Base-by-base conservation (phyloP, 176 grass and related monocot genomes). In the Ensete ventricosum region DNA sequence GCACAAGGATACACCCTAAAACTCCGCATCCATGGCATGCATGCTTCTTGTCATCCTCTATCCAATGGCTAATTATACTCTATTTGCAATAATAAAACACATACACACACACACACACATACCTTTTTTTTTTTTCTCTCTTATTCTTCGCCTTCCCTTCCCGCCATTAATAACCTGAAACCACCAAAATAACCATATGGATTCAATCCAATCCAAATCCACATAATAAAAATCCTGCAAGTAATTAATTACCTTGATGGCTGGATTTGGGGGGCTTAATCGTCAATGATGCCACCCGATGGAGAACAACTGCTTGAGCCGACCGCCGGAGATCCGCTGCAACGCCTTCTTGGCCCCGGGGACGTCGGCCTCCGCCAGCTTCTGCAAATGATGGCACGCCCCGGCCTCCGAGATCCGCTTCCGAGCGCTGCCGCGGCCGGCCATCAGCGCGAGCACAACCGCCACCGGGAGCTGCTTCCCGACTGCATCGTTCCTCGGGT, bases 1-100 rank as follows among this genome's bases (percentile, higher is more conserved):
- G 88, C 83, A 83, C 65, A 73, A 76, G 88, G 92, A 96, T 79
- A 88, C 92, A 81, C 80, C 86, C 88, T 96, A 96, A 91, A 96
- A 96, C 84, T 83, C 88, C 19, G 86, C 92, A 91, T 89, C 92
- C 88, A 89, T 84, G 91, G 34, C 91, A 34, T 71, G 63, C 63
- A 26, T 64, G 9, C 9, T 50, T 91, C 84, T 76, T 75, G 19
- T 72, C 79, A 73, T 81, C 57, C 14, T 7, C 57, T 78, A 70
- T 79, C 60, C 69, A 79, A 88, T 75, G 74, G 76, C 54, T 59
- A 80, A 80, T 81, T 79, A 26, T 20, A 65, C 73, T 75, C 53
- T 54, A 59, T 75, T 16, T 71, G 68, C 34, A 71, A 51, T 52
- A 52, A n/a, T 50, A 9, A 71, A 71, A 20, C 14, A 71, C 34